These are phyloP conservation scores for thale cress (Arabidopsis thaliana) DNA, from an alignment of 345 rosid species.

Conservation along the genomic window DNA sequence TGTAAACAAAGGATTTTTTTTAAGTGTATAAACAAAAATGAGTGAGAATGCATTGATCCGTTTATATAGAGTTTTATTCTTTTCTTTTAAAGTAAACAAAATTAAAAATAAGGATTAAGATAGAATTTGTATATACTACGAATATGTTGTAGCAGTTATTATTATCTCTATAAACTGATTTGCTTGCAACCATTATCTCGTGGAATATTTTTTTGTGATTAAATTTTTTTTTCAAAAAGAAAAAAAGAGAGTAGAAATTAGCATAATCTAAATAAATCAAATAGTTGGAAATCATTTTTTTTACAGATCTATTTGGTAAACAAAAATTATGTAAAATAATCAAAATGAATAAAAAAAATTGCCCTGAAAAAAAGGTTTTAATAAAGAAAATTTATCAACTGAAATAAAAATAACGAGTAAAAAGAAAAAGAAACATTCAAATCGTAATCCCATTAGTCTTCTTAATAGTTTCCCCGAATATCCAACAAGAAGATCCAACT, in stretches of 20 bases:
- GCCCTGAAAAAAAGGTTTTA: background rate
- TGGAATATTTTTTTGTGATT: background rate
- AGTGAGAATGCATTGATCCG: constrained; percentile 7
- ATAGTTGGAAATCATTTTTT: too few relatives aligned
- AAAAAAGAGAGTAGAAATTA: too few relatives aligned
- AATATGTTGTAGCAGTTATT: background rate
- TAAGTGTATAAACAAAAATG: background rate
- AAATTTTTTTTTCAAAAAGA: background rate
- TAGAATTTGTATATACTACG: constrained; percentile 8
- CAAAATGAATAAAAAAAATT: background rate
- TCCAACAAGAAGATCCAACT: background rate
- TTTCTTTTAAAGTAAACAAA: background rate
- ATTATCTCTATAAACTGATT: constrained; percentile 3
- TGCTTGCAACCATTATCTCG: constrained; percentile 11
- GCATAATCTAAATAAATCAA: background rate
- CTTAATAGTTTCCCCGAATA: background rate
- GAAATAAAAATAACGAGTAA: background rate
- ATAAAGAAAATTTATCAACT: background rate
- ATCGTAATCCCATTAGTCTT: background rate
- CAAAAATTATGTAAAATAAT: background rate
- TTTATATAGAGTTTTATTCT: constrained; percentile 25
- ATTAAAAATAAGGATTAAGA: background rate
- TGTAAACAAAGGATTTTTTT: constrained; percentile 3
- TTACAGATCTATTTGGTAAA: background rate
- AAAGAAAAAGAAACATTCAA: constrained; percentile 1